phyloP scores from a whole-genome alignment of 352 stramenopile species.

The Phytophthora ohioensis region DNA sequence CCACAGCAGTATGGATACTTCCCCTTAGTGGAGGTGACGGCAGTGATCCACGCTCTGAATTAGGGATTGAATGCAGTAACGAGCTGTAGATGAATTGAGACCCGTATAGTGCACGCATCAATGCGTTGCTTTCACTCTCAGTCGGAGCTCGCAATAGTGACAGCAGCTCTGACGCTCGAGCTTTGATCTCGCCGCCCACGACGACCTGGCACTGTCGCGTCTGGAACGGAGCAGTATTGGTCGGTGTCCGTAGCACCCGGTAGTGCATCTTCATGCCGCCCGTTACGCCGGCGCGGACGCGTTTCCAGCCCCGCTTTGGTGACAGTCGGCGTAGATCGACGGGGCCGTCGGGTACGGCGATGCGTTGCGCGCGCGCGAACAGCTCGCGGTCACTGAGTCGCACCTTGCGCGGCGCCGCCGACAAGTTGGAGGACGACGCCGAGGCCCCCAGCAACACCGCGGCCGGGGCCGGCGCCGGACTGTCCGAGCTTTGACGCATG shows the following conservation, averaged over 20 bases:
- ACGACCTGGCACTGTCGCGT: slow-evolving; percentile 35
- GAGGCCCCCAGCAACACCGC: slow-evolving; percentile 15
- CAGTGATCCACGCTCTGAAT: slow-evolving; percentile 18
- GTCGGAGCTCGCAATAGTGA: slow-evolving; percentile 35
- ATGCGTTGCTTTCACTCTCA: slow-evolving; percentile 49
- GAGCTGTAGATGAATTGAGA: slow-evolving; percentile 53
- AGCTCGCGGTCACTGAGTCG: slow-evolving; percentile 38
- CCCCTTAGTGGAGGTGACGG: slow-evolving; percentile 1
- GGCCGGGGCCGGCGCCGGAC: slow-evolving; percentile 5
- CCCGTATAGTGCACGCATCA: slow-evolving; percentile 38
- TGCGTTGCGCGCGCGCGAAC: slow-evolving; percentile 36
- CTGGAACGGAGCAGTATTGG: slow-evolving; percentile 1
- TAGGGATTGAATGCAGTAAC: slow-evolving; percentile 37
- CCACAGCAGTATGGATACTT: slow-evolving; percentile 1
- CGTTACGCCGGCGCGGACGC: slow-evolving; percentile 18
- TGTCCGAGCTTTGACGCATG: slow-evolving; percentile 31
- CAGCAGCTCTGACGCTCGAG: slow-evolving; percentile 26
- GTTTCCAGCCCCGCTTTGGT: slow-evolving; percentile 36
- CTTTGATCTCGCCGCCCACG: slow-evolving; percentile 32
- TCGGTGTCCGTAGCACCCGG: slow-evolving; percentile 5
- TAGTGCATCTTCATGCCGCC: slow-evolving; percentile 31
- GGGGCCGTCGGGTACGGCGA: slow-evolving; percentile 24
- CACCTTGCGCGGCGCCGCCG: slow-evolving; percentile 27
- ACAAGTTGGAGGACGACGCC: slow-evolving; percentile 32
- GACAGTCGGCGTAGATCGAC: slow-evolving; percentile 27